Base-by-base conservation (phyloP, 768 basidiomycete genomes). In the Tricholoma sp. region DNA sequence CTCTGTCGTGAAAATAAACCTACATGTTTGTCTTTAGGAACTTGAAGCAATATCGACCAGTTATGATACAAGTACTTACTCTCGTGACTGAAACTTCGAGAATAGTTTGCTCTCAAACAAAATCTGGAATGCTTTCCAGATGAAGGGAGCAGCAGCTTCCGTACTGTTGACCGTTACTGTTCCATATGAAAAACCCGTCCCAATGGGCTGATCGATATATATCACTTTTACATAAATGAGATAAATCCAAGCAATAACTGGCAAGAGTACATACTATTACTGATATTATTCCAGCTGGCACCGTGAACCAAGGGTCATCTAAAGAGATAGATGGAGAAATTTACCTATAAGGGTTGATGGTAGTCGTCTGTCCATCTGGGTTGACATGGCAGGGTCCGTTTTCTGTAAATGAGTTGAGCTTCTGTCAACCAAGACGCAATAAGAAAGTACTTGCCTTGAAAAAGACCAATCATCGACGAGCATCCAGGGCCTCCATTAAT, bases 191-290 rank as follows among this genome's bases (percentile, higher is more conserved):
- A 86, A 86, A 3, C 85, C 84, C 0, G 83, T 79, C 0, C 83
- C 83, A 35, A 87, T 82, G 4, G 85, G 85, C 63, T 87, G 84
- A 65, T 86, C 85, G 31, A 87, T 83, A 64, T 86, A 87, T 32
- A 88, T 82, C 69, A 88, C 85, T 87, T 52, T 1, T 11, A n/a
- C 8, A 21, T 24, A 18, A n/a, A 39, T 34, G 35, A n/a, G 16
- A 39, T 31, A 22, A 52, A 11, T 29, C 52, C 43, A 35, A 8
- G 29, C 29, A 29, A 16, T 41, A 52, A 37, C 12, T 9, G 12
- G 2, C 22, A 16, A 22, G 10, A 31, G 9, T 24, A 56, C 83
- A 37, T 50, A 86, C 86, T 79, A 59, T 88, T 88, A 70, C 80
- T 85, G 52, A 83, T 63, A 54, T 80, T 83, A 63, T 87, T 88